Evolutionary conservation across 2,329 filamentous ascomycete species (phyloP).

Genomic region (Botrytis medusae): DNA sequence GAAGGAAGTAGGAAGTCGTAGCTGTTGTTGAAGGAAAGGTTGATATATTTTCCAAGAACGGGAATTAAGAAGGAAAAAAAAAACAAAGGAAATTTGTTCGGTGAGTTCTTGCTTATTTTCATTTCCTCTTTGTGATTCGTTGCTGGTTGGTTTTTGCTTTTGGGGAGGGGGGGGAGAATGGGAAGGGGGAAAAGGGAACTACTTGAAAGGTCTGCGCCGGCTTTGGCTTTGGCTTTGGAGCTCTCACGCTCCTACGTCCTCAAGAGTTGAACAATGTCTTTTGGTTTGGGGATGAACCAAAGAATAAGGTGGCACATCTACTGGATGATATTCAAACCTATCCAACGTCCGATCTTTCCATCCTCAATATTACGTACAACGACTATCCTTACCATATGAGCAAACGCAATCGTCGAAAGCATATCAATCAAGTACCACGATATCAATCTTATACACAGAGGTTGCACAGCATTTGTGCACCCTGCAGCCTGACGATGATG

Average conservation of each 20-base stretch:
- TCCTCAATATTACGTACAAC: conserved; percentile 9
- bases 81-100: conserved; percentile 4
- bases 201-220: neutral
- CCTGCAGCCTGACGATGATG: conserved; percentile 39
- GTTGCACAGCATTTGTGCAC: conserved; percentile 39
- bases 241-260: neutral
- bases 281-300: conserved; percentile 5
- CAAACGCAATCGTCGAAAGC: conserved; percentile 6
- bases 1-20: conserved; percentile 38
- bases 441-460: conserved; percentile 23
- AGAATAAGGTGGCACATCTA: conserved; percentile 30
- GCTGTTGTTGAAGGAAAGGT: conserved; percentile 33
- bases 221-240: neutral
- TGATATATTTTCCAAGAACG: conserved; percentile 30
- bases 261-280: neutral
- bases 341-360: conserved; percentile 22
- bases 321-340: conserved; percentile 15
- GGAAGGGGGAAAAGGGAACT: neutral
- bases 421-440: conserved; percentile 15
- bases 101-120: conserved; percentile 5
- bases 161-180: neutral
- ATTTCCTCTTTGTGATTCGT: neutral
- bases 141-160: neutral
- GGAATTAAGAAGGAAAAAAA: conserved; percentile 22
- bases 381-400: conserved; percentile 10